Evolutionary conservation across 306 rosid genomes (phyloP).

Genomic region (Glycyrrhiza uralensis): DNA sequence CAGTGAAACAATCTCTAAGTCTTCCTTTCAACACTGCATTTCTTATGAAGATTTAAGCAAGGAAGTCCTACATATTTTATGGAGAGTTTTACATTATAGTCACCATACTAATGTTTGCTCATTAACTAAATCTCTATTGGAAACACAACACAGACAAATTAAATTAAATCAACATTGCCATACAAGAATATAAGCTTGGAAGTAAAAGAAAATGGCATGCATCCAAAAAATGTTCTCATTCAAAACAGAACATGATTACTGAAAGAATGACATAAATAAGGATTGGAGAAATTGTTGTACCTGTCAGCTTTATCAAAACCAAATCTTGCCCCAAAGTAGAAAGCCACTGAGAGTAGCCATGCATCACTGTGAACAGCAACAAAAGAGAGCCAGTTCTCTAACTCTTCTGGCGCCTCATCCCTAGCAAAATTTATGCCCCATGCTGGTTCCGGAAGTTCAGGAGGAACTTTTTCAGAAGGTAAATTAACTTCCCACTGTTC

Average conservation of each 20-base stretch:
- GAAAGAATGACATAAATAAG: background rate
- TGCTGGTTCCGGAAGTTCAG: slow-evolving; percentile 43
- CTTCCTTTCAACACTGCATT: background rate
- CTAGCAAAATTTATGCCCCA: slow-evolving; percentile 42
- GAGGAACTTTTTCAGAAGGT: slow-evolving; percentile 47
- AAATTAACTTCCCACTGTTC: slow-evolving; percentile 37
- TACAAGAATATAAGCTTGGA: background rate
- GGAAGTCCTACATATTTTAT: background rate
- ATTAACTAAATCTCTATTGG: background rate
- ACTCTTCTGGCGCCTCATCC: slow-evolving; percentile 41
- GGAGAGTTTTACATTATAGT: background rate
- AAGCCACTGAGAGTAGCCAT: slow-evolving; percentile 40
- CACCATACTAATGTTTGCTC: background rate
- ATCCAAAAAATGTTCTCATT: background rate
- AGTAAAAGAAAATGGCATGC: background rate
- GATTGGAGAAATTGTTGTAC: background rate
- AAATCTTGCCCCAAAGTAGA: slow-evolving; percentile 41
- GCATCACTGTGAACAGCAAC: slow-evolving; percentile 42
- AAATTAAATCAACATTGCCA: background rate
- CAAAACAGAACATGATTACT: background rate
- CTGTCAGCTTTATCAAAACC: slow-evolving; percentile 43
- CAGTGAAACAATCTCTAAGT: background rate
- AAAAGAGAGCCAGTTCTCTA: slow-evolving; percentile 44
- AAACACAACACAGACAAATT: background rate
- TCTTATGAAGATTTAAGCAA: background rate